These are phyloP conservation scores for Papiliotrema nemorosa DNA, from an alignment of 1,284 basidiomycete genomes.

Conservation along the genomic window DNA sequence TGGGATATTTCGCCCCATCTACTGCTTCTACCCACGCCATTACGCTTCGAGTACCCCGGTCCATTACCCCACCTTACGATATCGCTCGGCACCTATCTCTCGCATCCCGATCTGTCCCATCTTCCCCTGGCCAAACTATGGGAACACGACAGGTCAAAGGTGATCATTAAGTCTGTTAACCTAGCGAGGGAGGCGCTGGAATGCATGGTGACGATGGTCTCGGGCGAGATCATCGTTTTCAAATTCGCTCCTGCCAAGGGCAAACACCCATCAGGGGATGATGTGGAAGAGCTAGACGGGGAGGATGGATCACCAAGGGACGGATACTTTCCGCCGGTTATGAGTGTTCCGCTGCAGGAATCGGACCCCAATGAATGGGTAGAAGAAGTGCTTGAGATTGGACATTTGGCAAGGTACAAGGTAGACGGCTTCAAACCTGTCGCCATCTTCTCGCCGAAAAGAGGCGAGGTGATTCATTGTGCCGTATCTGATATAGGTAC, in stretches of 20 bases:
- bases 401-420: conserved; percentile 49
- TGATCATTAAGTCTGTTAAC: conserved; percentile 56
- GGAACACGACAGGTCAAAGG: conserved; percentile 39
- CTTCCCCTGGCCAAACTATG: conserved; percentile 42
- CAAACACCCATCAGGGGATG: conserved; percentile 15
- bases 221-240: conserved; percentile 66
- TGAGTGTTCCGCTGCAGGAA: neutral
- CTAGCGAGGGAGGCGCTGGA: conserved; percentile 66
- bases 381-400: conserved; percentile 43
- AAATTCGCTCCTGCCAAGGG: conserved; percentile 52
- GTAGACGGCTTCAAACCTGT: conserved; percentile 59
- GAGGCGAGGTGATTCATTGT: conserved; percentile 56
- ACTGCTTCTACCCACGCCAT: conserved; percentile 53
- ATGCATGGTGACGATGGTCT: conserved; percentile 59
- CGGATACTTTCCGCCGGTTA: conserved; percentile 30
- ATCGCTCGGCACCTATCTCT: conserved; percentile 55
- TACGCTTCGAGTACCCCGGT: conserved; percentile 58
- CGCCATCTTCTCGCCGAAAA: conserved; percentile 58
- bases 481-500: conserved; percentile 67
- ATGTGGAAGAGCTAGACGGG: conserved; percentile 29
- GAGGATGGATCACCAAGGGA: conserved; percentile 14
- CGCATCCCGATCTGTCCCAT: conserved; percentile 39
- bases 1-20: conserved; percentile 62
- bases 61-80: conserved; percentile 63
- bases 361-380: conserved; percentile 19